Base-by-base conservation (phyloP, 2,329 filamentous ascomycete genomes). In the Penicillium sp. region DNA sequence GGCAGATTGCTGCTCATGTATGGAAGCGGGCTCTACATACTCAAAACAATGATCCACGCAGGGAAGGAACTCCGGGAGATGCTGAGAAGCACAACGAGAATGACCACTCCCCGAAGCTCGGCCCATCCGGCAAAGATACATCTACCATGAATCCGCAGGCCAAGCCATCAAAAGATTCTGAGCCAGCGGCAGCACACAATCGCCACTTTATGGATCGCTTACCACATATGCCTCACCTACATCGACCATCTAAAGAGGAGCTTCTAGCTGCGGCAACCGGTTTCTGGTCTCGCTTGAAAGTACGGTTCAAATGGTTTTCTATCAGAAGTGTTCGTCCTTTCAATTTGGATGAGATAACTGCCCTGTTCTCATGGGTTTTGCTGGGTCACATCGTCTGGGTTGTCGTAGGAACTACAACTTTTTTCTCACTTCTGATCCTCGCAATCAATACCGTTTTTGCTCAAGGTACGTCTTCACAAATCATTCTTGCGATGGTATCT, bases 291-390 rank as follows among this genome's bases (percentile, higher is more conserved):
- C 82, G 93, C 41, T 72, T 96, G 37, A 89, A 87, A 64, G 88
- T 97, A 19, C 86, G 90, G 34, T 95, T 97, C 75, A 99, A 99
- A 72, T 99, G 93, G 93, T 86, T 93, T 62, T 95, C 93, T 2
- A 99, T 99, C 62, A 80, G 91, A 65, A 95, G 91, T 67, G 88
- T 88, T 68, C 81, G 93, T 31, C 93, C 93, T 0, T 99, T 93
- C 82, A 99, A 95, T 69, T 81, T 86, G 18, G 93, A 99, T 68
- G 93, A 99, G 73, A 96, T 95, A 77, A 88, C 90, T 38, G 93
- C 93, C 3, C 92, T 99, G 55, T 83, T 89, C 45, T 97, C 93
- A 2, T 97, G 92, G 92, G 87, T 99, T 55, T 80, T 97, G 54
- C 79, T 96, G 46, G 93, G 92, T 0, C 93, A 99, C 70, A 77